Conservation (phyloP, 179 eudicot genomes). For the Beta macrorhiza region DNA sequence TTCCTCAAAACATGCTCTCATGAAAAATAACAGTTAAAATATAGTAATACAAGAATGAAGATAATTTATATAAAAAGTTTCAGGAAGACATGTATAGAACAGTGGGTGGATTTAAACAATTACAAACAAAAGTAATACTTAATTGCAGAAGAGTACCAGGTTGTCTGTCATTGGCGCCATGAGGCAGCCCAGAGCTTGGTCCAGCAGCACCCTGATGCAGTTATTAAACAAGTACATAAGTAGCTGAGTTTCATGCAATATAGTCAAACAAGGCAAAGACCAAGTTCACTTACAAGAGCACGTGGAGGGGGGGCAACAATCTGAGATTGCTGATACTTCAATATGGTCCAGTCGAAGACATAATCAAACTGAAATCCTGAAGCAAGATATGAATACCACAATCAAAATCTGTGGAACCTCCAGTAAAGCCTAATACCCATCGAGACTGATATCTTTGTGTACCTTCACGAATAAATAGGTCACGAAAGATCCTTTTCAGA, state of each 20-base stretch:
- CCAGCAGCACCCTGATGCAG: slow-evolving; percentile 63
- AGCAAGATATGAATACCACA: slow-evolving; percentile 9
- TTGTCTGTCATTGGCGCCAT: slow-evolving; percentile 46
- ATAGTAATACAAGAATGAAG: not conserved
- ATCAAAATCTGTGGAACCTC: slow-evolving; percentile 11
- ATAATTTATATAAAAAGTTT: not conserved
- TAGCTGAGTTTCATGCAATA: not conserved
- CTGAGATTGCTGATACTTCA: slow-evolving; percentile 96
- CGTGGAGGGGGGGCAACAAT: slow-evolving; percentile 67
- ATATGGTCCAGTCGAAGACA: slow-evolving; percentile 97
- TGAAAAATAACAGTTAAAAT: not conserved
- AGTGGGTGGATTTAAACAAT: not conserved
- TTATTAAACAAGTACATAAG: slow-evolving; percentile 16
- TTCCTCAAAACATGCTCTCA: not conserved
- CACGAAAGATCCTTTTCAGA: slow-evolving; percentile 88
- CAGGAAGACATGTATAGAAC: not conserved
- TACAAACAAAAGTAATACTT: not conserved
- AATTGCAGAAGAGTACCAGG: slow-evolving; percentile 36
- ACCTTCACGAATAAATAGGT: slow-evolving; percentile 97
- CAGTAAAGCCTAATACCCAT: not conserved
- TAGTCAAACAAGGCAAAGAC: slow-evolving; percentile 18
- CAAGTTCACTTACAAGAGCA: slow-evolving; percentile 50
- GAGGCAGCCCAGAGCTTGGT: slow-evolving; percentile 74
- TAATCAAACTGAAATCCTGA: slow-evolving; percentile 95
- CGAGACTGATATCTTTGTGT: not conserved